phyloP scores from a whole-genome alignment of 192 early-diverging fungal genomes.

The Gigaspora rosea region DNA sequence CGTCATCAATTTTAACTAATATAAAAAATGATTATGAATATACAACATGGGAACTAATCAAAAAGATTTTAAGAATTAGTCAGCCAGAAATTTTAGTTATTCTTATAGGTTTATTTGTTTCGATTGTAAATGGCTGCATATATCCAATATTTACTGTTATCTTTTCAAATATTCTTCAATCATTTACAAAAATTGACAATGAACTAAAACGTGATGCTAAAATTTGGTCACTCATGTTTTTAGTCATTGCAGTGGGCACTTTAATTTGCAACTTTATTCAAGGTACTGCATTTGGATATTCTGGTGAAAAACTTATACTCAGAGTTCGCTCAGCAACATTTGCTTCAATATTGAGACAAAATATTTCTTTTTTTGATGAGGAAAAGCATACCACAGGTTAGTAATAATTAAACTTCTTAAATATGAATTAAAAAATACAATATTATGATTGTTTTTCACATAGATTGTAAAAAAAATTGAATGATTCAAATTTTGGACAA shows the following conservation, averaged over 20 bases:
- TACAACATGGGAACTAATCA: constrained; percentile 12
- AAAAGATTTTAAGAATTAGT: constrained; percentile 7
- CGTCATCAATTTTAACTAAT: neutral
- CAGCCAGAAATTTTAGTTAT: constrained; percentile 1
- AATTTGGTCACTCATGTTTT: constrained; percentile 52
- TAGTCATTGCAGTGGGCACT: constrained; percentile 35
- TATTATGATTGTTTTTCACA: too few species aligned
- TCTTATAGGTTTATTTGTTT: constrained; percentile 8
- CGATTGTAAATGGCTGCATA: constrained; percentile 17
- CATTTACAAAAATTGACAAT: constrained; percentile 13
- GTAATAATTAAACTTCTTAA: too few species aligned
- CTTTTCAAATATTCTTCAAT: constrained; percentile 47
- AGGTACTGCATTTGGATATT: constrained; percentile 54
- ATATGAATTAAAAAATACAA: too few species aligned
- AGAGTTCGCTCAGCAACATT: constrained; percentile 68
- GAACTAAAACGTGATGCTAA: constrained; percentile 37
- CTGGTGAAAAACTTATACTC: constrained; percentile 47
- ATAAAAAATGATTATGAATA: neutral
- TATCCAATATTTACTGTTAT: constrained; percentile 77
- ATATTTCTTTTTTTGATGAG: constrained; percentile 85
- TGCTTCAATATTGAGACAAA: constrained; percentile 75
- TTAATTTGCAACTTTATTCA: constrained; percentile 38
- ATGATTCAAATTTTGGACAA: too few species aligned
- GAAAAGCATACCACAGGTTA: constrained; percentile 47
- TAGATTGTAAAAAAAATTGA: too few species aligned